Percentiles rank a stretch among this genome's conserved stretches.
phyloP scores from a whole-genome alignment of 2,329 filamentous ascomycete species.

The Calonectria montana region DNA sequence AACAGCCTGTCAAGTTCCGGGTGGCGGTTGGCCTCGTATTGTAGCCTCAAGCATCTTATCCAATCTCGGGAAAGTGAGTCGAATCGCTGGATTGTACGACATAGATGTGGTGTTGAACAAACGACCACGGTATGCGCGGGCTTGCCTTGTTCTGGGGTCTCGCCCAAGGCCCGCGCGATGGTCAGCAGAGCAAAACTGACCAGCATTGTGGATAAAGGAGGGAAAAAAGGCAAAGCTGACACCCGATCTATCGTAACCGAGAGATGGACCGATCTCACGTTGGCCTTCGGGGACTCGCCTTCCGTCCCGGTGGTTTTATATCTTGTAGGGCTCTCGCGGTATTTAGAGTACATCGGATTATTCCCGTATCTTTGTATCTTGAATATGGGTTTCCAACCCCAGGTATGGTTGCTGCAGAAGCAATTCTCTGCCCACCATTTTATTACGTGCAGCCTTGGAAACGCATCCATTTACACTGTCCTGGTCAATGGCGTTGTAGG shows the following conservation, averaged over 20 bases:
- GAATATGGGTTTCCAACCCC: neutral
- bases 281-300: neutral
- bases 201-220: constrained; percentile 18
- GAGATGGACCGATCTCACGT: neutral
- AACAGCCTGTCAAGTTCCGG: constrained; percentile 26
- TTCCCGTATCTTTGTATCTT: neutral
- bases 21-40: constrained; percentile 5
- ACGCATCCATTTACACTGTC: constrained; percentile 1
- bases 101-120: constrained; percentile 16
- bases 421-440: constrained; percentile 13
- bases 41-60: constrained; percentile 12
- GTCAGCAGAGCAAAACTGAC: constrained; percentile 26
- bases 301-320: constrained; percentile 9
- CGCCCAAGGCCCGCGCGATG: constrained; percentile 28
- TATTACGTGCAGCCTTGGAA: neutral
- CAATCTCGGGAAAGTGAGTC: constrained; percentile 23
- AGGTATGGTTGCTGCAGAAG: constrained; percentile 9
- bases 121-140: constrained; percentile 12
- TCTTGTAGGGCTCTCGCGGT: neutral
- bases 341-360: neutral
- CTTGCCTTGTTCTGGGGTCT: constrained; percentile 28
- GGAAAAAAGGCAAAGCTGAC: neutral
- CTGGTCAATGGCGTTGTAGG: neutral
- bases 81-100: constrained; percentile 25
- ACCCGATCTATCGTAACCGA: constrained; percentile 4